A percentile compares a stretch with the other conserved stretches of the same genome.
These are phyloP conservation scores for Colletotrichum karsti DNA, from an alignment of 2,329 filamentous ascomycete species.

Conservation along the genomic window DNA sequence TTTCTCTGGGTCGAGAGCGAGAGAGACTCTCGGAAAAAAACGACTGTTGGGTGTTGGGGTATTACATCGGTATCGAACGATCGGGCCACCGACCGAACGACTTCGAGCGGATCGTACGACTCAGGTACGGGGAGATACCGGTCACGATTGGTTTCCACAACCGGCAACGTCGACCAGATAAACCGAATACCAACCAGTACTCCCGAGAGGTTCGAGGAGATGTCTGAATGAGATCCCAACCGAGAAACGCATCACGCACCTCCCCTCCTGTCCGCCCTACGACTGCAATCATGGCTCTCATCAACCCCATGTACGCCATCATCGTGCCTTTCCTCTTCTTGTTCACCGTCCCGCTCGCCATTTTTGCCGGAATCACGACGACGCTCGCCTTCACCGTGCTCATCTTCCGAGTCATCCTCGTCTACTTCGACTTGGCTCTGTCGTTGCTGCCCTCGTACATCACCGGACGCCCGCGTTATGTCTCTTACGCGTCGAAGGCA, in stretches of 20 bases:
- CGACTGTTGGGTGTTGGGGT: conserved; percentile 17
- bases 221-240: not conserved
- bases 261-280: not conserved
- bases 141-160: conserved; percentile 3
- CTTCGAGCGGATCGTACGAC: conserved; percentile 22
- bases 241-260: conserved; percentile 1
- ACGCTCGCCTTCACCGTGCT: conserved; percentile 69
- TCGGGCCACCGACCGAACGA: conserved; percentile 28
- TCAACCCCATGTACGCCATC: conserved; percentile 64
- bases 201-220: conserved; percentile 5
- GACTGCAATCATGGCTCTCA: conserved; percentile 53
- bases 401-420: conserved; percentile 65
- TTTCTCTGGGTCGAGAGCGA: too few relatives aligned
- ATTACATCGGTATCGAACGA: conserved; percentile 21
- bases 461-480: conserved; percentile 44
- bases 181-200: not conserved
- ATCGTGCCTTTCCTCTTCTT: conserved; percentile 70
- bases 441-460: conserved; percentile 66
- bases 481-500: conserved; percentile 37
- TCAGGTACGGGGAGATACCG: conserved; percentile 19
- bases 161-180: not conserved
- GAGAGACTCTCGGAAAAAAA: conserved; percentile 10
- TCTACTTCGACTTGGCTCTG: conserved; percentile 70
- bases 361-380: conserved; percentile 72
- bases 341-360: conserved; percentile 68